phyloP scores from a whole-genome alignment of 768 basidiomycete species.

The Psilocybe cyanescens region DNA sequence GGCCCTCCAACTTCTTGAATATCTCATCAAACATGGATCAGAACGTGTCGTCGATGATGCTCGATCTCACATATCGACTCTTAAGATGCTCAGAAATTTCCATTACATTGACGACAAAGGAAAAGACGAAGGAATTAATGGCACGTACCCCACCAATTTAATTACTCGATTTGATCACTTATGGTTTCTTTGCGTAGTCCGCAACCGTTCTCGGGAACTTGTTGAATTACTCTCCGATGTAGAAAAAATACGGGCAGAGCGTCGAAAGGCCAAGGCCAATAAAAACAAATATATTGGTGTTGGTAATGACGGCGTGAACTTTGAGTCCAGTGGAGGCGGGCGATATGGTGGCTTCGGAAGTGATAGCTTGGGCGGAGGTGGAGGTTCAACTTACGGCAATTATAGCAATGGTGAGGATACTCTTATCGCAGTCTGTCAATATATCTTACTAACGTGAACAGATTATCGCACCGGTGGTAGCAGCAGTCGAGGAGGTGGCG shows the following conservation, averaged over 20 bases:
- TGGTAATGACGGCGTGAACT: slow-evolving; percentile 73
- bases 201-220: slow-evolving; percentile 91
- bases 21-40: slow-evolving; percentile 94
- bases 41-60: slow-evolving; percentile 99
- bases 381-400: slow-evolving; percentile 26
- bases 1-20: slow-evolving; percentile 94
- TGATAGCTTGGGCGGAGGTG: slow-evolving; percentile 36
- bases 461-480: slow-evolving; percentile 33
- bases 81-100: slow-evolving; percentile 98
- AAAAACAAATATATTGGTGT: slow-evolving; percentile 88
- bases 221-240: slow-evolving; percentile 92
- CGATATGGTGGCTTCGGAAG: slow-evolving; percentile 52
- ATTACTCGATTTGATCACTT: not conserved
- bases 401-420: slow-evolving; percentile 28
- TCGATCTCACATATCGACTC: slow-evolving; percentile 88
- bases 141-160: slow-evolving; percentile 41
- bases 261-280: slow-evolving; percentile 91
- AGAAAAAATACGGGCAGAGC: slow-evolving; percentile 85
- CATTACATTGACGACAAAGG: slow-evolving; percentile 99
- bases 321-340: slow-evolving; percentile 39
- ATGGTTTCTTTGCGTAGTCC: slow-evolving; percentile 55
- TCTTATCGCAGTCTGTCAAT: not conserved
- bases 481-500: slow-evolving; percentile 42
- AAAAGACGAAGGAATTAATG: slow-evolving; percentile 97
- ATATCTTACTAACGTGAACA: slow-evolving; percentile 1